phyloP scores from a whole-genome alignment of 2,329 filamentous ascomycete genomes.

The Sclerotinia glacialis region DNA sequence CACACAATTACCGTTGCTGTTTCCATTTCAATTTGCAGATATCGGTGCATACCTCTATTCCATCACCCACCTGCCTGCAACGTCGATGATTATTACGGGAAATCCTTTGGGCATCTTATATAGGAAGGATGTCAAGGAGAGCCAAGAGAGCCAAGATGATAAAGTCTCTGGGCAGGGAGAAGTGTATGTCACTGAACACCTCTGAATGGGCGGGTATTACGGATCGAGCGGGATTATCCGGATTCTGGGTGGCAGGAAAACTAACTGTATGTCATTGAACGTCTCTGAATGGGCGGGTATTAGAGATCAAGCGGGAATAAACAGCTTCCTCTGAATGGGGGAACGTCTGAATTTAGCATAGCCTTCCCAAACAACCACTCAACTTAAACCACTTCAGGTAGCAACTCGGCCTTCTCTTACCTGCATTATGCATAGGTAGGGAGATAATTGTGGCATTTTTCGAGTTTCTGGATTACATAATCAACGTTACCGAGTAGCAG shows the following conservation, averaged over 20 bases:
- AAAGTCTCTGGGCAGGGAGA: not conserved
- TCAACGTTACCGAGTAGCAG: no score
- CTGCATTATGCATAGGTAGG: no score
- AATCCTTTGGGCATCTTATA: not conserved
- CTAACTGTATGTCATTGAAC: conserved; percentile 1
- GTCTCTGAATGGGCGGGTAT: not conserved
- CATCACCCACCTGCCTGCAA: no score
- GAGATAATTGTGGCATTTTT: no score
- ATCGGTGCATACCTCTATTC: no score
- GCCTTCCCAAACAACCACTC: no score
- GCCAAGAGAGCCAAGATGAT: conserved; percentile 12
- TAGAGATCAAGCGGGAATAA: not conserved
- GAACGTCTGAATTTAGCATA: not conserved
- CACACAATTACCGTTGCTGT: no score
- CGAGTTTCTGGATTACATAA: no score
- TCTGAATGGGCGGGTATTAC: not conserved
- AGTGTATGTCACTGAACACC: not conserved
- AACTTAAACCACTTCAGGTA: no score
- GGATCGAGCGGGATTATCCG: not conserved
- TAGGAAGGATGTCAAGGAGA: not conserved
- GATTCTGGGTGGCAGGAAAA: not conserved
- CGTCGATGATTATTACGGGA: no score
- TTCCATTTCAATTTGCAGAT: not conserved
- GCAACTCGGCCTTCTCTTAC: no score
- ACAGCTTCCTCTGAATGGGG: no score